Conservation (phyloP, 208 protist species). For the Leishmania major region DNA sequence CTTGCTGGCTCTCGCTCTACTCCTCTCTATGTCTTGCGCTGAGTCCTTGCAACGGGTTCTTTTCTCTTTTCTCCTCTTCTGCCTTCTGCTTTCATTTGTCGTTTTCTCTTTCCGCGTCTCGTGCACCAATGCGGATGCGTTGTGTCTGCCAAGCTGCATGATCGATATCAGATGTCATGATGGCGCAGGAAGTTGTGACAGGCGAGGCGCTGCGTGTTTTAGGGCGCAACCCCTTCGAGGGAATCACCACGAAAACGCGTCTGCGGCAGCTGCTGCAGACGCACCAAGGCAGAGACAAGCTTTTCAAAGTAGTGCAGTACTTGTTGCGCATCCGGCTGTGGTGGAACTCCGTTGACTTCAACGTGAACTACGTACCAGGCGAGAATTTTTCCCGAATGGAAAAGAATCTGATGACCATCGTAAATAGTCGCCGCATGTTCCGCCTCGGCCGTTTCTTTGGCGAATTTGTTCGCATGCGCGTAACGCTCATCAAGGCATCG, state of each 20-base stretch:
- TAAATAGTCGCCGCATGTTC: conserved; percentile 89
- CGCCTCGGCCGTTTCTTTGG: conserved; percentile 87
- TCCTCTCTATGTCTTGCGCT: not conserved
- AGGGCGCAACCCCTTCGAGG: conserved; percentile 83
- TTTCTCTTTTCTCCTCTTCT: not conserved
- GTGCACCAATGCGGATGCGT: not conserved
- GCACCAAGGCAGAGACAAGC: conserved; percentile 89
- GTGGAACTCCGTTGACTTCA: conserved; percentile 79
- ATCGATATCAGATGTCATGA: conserved; percentile 12
- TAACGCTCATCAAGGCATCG: conserved; percentile 87
- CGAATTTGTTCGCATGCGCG: conserved; percentile 89
- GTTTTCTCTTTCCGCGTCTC: not conserved
- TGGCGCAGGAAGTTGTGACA: conserved; percentile 31
- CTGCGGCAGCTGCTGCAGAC: conserved; percentile 89
- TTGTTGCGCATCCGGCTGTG: conserved; percentile 82
- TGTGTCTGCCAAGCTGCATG: not conserved
- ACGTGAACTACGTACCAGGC: conserved; percentile 76
- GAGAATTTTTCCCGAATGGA: conserved; percentile 78
- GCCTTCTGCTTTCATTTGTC: conserved; percentile 1
- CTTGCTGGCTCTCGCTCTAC: not conserved
- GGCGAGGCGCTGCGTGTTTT: conserved; percentile 78
- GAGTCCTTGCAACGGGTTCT: not conserved
- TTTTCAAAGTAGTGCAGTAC: conserved; percentile 92
- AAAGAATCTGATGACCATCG: conserved; percentile 90
- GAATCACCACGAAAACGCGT: conserved; percentile 86